Evolutionary conservation across 2,329 filamentous ascomycete genomes (phyloP), one percentile per base, ranked within the genome.

Genomic region (Zymoseptoria pseudotritici): DNA sequence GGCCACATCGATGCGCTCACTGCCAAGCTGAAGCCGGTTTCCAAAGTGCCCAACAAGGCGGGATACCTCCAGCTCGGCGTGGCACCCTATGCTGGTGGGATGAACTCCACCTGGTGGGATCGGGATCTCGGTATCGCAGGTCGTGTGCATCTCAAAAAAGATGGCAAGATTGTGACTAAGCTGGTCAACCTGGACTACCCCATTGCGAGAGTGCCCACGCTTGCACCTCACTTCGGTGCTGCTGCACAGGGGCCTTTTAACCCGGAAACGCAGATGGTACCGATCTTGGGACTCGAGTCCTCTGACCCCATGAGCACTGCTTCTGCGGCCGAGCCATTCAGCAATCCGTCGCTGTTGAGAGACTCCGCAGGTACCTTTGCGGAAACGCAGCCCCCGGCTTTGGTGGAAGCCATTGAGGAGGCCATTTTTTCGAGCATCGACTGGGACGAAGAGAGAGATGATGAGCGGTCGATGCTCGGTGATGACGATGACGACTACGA

Each of bases 101-200:
- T 97, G 63, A 94, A 92, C 72, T 80, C 82, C 63, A 97, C 94
- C 0, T 97, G 94, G 94, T 97, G 92, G 93, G 94, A 97, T 74
- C 85, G 94, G 46, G 94, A 99, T 74, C 82, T 99, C 56, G 87
- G 89, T 65, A 89, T 97, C 68, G 94, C 91, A 65, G 94, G 94
- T 49, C 83, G 91, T 52, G 93, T 97, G 3, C 80, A 97, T 54
- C 86, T 97, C 53, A 89, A 86, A 64, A 87, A 96, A 67, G 76
- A 84, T 2, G 88, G 88, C 66, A 95, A 93, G 81, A 90, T 95
- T 42, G 80, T 83, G 21, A 86, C 84, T 29, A 90, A 87, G 78
- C 81, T 97, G 53, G 92, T 97, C 63, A 96, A 96, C 78, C 80
- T 97, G 55, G 90, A 88, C 73, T 97, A 92, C 90, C 93, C 94